Percentiles rank a stretch among this genome's conserved stretches.
phyloP scores from a whole-genome alignment of 2,329 filamentous ascomycete species.

The Escovopsis sp. region DNA sequence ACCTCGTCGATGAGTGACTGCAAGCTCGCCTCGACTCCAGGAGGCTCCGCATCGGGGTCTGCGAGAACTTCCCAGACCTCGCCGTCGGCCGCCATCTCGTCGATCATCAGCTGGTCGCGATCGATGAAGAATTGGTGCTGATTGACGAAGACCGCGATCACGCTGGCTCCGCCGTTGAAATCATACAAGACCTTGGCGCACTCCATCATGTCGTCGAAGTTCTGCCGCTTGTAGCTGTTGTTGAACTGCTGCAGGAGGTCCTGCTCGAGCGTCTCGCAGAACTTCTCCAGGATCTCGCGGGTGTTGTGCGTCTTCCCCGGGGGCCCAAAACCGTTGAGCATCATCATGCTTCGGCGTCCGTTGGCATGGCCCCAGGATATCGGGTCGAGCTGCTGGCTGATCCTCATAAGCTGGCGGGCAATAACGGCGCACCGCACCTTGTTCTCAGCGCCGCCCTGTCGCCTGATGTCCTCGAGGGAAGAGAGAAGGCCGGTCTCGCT shows the following conservation, averaged over 20 bases:
- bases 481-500: constrained; percentile 77
- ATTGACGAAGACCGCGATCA: constrained; percentile 93
- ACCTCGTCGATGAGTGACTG: constrained; percentile 91
- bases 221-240: constrained; percentile 86
- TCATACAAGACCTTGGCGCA: constrained; percentile 88
- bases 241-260: constrained; percentile 94
- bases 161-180: constrained; percentile 90
- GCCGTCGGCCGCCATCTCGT: constrained; percentile 63
- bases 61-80: constrained; percentile 83
- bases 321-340: constrained; percentile 26
- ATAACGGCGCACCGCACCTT: constrained; percentile 92
- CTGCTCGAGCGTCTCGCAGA: constrained; percentile 88
- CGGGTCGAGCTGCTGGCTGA: constrained; percentile 80
- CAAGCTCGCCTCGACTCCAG: constrained; percentile 79
- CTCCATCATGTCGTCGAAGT: constrained; percentile 96
- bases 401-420: constrained; percentile 80
- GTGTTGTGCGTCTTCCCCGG: constrained; percentile 46
- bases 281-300: constrained; percentile 87
- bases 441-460: constrained; percentile 73
- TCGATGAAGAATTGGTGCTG: constrained; percentile 99
- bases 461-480: constrained; percentile 75
- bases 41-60: constrained; percentile 84
- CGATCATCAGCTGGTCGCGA: constrained; percentile 75
- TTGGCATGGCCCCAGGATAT: constrained; percentile 54
- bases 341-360: constrained; percentile 36